Evolutionary conservation across 805 yeast species (phyloP), one percentile per base, ranked within the genome.

Genomic region (Naumovozyma castellii): DNA sequence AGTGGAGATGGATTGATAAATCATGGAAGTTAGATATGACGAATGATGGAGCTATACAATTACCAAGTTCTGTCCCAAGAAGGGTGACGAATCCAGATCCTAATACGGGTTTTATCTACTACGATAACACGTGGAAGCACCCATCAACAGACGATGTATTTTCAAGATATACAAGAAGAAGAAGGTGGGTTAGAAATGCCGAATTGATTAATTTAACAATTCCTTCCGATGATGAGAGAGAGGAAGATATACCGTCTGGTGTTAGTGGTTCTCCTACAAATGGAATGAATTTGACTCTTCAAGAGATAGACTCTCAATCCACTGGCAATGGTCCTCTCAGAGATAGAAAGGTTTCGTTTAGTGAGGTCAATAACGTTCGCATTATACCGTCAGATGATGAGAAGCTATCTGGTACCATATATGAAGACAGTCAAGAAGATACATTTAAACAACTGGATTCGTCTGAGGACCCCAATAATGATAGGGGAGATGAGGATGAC

Each of bases 171-270:
- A 90, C 97, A 4, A 75, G 98, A 61, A 75, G 96, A 57, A 76
- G 98, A 66, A 73, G 97, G 57, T 90, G 98, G 98, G 75, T 90
- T 13, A 75, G 98, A 47, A 85, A 94, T 1, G 98, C 98, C 0
- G 94, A 85, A 59, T 68, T 87, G 48, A 79, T 83, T 5, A 53
- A 49, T 43, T 46, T 49, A 2, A 46, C 47, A 8, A 15, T 40
- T 5, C 40, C 41, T 22, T 22, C 27, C 6, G 27, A 22, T 13
- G 42, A 41, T 18, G 25, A 35, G 31, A 27, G 19, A 17, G 37
- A 22, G 5, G 17, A 22, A 17, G 33, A 34, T 8, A 30, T 35
- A 18, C 5, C 33, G n/a, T 19, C 41, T 4, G 19, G 38, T 30
- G 39, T 38, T 10, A 42, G 31, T 22, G 37, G 29, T 3, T 31